phyloP scores from a whole-genome alignment of 768 basidiomycete genomes.

The Phylloporus scabripes region DNA sequence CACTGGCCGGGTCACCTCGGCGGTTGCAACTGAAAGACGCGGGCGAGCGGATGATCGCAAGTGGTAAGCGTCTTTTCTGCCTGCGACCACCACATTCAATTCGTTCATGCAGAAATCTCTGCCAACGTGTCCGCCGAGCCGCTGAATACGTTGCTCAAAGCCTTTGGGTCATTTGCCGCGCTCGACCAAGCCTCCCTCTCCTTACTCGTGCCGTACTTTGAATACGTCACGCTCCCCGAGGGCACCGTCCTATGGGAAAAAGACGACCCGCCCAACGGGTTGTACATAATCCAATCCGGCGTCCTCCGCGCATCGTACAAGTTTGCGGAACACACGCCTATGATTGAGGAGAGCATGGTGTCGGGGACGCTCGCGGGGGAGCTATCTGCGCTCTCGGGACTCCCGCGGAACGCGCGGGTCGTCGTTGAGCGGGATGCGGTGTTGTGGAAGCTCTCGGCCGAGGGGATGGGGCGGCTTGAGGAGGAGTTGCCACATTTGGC shows the following conservation, averaged over 20 bases:
- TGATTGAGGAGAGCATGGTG: conserved; percentile 88
- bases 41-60: conserved; percentile 64
- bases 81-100: neutral
- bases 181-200: conserved; percentile 52
- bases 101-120: conserved; percentile 15
- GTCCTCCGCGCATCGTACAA: conserved; percentile 78
- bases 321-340: conserved; percentile 62
- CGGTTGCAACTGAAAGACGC: conserved; percentile 62
- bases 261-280: conserved; percentile 69
- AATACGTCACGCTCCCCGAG: conserved; percentile 49
- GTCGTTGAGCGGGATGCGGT: conserved; percentile 72
- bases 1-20: conserved; percentile 56
- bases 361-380: conserved; percentile 92
- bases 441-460: conserved; percentile 72
- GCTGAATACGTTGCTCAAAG: conserved; percentile 66
- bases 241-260: conserved; percentile 70
- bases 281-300: conserved; percentile 88
- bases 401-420: conserved; percentile 80
- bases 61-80: conserved; percentile 36
- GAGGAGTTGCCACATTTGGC: conserved; percentile 61
- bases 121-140: conserved; percentile 50
- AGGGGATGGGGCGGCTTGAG: conserved; percentile 58
- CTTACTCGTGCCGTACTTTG: conserved; percentile 67
- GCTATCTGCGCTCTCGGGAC: conserved; percentile 73
- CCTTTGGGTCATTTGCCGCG: conserved; percentile 70